Evolutionary conservation across 345 rosid genomes (phyloP).

Genomic region (Firmiana major): DNA sequence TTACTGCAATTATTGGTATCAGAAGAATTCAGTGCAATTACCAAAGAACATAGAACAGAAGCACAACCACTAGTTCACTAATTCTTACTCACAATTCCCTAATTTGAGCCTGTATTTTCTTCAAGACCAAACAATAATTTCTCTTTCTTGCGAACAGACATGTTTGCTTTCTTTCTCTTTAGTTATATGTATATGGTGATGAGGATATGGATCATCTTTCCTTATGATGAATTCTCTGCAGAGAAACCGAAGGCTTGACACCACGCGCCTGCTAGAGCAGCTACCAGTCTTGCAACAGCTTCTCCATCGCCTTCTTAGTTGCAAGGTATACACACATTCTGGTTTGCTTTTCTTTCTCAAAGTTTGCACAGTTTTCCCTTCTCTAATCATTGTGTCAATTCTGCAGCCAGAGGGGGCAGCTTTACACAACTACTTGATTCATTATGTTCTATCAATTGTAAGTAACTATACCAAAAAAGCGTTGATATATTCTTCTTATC

Average conservation of each 20-base stretch:
- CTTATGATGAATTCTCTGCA: constrained; percentile 6
- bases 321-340: constrained; percentile 23
- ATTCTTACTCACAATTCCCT: not conserved
- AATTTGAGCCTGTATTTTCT: not conserved
- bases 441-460: constrained; percentile 36
- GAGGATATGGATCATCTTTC: not conserved
- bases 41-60: not conserved
- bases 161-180: not conserved
- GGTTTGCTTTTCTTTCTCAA: too few relatives aligned
- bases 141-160: not conserved
- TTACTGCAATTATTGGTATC: not conserved
- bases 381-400: not conserved
- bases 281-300: constrained; percentile 36
- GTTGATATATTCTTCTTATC: not conserved
- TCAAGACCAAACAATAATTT: not conserved
- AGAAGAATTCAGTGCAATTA: not conserved
- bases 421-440: constrained; percentile 27
- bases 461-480: not conserved
- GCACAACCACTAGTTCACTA: not conserved
- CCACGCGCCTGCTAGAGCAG: constrained; percentile 24
- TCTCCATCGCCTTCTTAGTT: constrained; percentile 32
- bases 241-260: constrained; percentile 26
- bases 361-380: not conserved
- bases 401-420: constrained; percentile 43
- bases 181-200: not conserved